Evolutionary conservation across 208 protist species (phyloP).

Genomic region (Trypanosoma boissoni): DNA sequence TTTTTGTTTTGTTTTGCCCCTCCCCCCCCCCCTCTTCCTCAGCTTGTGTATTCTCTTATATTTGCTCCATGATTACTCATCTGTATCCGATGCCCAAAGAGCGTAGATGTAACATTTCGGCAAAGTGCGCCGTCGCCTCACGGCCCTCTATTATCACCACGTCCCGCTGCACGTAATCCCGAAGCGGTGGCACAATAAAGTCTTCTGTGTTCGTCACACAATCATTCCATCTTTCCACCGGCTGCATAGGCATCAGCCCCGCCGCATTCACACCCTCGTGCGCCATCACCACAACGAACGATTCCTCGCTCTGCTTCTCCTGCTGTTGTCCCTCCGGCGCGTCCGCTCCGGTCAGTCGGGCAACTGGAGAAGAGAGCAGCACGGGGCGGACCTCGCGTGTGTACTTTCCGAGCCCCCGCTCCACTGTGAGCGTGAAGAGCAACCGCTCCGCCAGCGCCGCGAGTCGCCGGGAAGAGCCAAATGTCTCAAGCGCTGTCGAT

Average conservation of each 20-base stretch:
- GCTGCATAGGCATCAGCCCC: constrained; percentile 34
- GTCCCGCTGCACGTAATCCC: constrained; percentile 37
- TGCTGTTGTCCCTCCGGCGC: constrained; percentile 7
- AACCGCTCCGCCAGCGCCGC: constrained; percentile 52
- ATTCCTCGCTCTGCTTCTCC: constrained; percentile 25
- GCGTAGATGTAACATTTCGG: constrained; percentile 73
- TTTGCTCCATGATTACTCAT: neutral
- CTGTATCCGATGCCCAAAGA: constrained; percentile 24
- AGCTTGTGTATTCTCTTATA: neutral
- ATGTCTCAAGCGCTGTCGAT: constrained; percentile 67
- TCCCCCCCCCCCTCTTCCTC: neutral
- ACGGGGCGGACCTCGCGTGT: constrained; percentile 55
- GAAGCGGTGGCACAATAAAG: constrained; percentile 45
- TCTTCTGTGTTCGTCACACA: constrained; percentile 70
- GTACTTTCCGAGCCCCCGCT: constrained; percentile 54
- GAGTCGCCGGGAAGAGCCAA: constrained; percentile 61
- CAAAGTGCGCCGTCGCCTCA: constrained; percentile 63
- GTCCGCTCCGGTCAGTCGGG: constrained; percentile 17
- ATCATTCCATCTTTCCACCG: constrained; percentile 52
- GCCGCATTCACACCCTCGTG: constrained; percentile 42
- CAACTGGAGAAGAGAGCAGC: constrained; percentile 61
- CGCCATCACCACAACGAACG: constrained; percentile 58
- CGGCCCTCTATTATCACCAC: constrained; percentile 53
- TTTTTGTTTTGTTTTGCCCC: neutral
- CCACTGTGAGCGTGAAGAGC: constrained; percentile 66